phyloP scores from a whole-genome alignment of 1,284 basidiomycete genomes.

The Takashimella tepidaria region DNA sequence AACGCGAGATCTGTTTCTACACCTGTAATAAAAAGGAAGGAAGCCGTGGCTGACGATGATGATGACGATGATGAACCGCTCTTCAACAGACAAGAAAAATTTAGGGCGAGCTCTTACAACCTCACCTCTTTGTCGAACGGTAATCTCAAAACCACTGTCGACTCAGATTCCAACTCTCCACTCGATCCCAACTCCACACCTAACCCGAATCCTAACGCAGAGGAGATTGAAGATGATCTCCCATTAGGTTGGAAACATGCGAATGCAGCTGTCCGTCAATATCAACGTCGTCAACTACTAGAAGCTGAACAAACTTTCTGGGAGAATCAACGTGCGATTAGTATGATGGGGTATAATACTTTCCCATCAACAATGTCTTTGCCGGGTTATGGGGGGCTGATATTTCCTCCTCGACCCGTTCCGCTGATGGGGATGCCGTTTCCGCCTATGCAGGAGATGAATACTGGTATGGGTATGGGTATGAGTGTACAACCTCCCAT shows the following conservation, averaged over 20 bases:
- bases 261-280: constrained; percentile 16
- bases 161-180: constrained; percentile 5
- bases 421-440: constrained; percentile 1
- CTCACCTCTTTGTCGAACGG: background rate
- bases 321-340: background rate
- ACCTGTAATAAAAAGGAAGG: too few species aligned
- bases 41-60: constrained; percentile 12
- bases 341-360: background rate
- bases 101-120: constrained; percentile 1
- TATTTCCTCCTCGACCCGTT: background rate
- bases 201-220: constrained; percentile 12
- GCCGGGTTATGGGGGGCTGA: constrained; percentile 5
- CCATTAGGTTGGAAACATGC: constrained; percentile 39
- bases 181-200: background rate
- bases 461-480: constrained; percentile 10
- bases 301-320: background rate
- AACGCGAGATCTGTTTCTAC: background rate
- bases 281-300: background rate
- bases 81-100: constrained; percentile 8
- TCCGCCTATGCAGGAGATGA: constrained; percentile 4
- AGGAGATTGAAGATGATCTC: constrained; percentile 38
- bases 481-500: too few species aligned
- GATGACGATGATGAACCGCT: constrained; percentile 35
- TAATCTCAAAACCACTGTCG: too few species aligned
- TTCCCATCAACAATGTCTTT: background rate